phyloP scores from a whole-genome alignment of 805 yeast genomes.

The Candida suzukii region DNA sequence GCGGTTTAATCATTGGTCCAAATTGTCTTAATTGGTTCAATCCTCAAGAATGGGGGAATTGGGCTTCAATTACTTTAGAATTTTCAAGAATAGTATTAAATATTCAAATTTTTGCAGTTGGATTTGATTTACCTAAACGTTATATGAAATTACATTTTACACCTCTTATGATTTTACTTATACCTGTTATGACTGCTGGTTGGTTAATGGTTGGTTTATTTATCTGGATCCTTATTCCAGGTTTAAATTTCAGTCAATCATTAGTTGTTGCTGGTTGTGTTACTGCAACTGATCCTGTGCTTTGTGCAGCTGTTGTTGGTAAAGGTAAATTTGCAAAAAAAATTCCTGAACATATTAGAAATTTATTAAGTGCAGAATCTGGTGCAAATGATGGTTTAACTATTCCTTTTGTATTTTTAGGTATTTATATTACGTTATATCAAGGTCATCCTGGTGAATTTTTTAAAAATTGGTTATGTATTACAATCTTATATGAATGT shows the following conservation, averaged over 20 bases:
- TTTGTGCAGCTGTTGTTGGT: slow-evolving; percentile 68
- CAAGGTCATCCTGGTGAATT: slow-evolving; percentile 41
- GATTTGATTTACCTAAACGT: slow-evolving; percentile 65
- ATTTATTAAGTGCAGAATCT: slow-evolving; percentile 60
- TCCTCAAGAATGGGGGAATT: slow-evolving; percentile 52
- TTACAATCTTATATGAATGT: slow-evolving; percentile 59
- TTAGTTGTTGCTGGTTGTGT: slow-evolving; percentile 62
- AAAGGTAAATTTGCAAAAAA: slow-evolving; percentile 65
- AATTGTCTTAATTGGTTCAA: slow-evolving; percentile 52
- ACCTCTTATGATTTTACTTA: slow-evolving; percentile 47
- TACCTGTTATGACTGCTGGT: slow-evolving; percentile 67
- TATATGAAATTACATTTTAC: slow-evolving; percentile 55
- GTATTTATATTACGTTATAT: slow-evolving; percentile 46
- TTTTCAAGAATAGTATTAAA: slow-evolving; percentile 58
- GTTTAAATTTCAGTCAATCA: slow-evolving; percentile 45
- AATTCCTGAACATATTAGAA: slow-evolving; percentile 56
- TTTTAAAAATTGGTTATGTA: slow-evolving; percentile 55
- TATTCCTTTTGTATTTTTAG: slow-evolving; percentile 59
- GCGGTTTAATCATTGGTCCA: slow-evolving; percentile 56
- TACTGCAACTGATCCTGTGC: slow-evolving; percentile 74
- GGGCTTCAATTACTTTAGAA: slow-evolving; percentile 47
- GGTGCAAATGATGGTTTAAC: slow-evolving; percentile 74
- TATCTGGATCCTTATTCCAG: slow-evolving; percentile 55
- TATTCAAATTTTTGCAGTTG: slow-evolving; percentile 66
- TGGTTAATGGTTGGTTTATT: slow-evolving; percentile 62